Conservation (phyloP, 2,329 filamentous ascomycete genomes). For the Sphaerostilbella broomeana region DNA sequence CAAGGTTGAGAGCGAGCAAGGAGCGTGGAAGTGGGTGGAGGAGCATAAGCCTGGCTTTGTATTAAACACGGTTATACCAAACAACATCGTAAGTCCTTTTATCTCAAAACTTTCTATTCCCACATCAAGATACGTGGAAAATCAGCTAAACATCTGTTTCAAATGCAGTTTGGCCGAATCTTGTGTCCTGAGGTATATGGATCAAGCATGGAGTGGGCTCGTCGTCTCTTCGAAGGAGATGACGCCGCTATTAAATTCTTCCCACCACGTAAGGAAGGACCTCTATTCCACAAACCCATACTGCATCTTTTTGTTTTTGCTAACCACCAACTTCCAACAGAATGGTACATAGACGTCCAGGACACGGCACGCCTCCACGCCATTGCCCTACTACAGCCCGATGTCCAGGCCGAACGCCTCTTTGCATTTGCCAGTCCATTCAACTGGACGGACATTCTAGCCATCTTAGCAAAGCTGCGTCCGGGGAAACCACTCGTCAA, state of each 20-base stretch:
- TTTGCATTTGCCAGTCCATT: slow-evolving; percentile 18
- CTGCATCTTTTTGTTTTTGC: not conserved
- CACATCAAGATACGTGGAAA: no score
- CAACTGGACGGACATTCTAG: slow-evolving; percentile 13
- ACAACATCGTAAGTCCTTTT: slow-evolving; percentile 7
- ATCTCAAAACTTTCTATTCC: no score
- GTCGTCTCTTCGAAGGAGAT: no score
- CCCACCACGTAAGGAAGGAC: no score
- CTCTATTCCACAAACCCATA: no score
- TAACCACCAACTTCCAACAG: not conserved
- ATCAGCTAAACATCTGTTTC: no score
- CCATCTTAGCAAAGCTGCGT: not conserved
- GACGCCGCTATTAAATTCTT: no score
- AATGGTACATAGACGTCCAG: slow-evolving; percentile 17
- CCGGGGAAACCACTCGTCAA: not conserved
- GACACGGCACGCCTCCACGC: slow-evolving; percentile 22
- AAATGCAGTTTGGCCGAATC: no score
- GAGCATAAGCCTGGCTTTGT: slow-evolving; percentile 25
- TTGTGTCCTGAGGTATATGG: not conserved
- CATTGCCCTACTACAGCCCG: slow-evolving; percentile 19
- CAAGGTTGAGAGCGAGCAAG: slow-evolving; percentile 29
- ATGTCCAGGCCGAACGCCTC: slow-evolving; percentile 20
- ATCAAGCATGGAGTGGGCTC: slow-evolving; percentile 1
- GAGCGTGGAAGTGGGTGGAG: slow-evolving; percentile 29
- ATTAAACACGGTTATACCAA: slow-evolving; percentile 22